Evolutionary conservation across 306 rosid species (phyloP), one percentile per base, ranked within the genome.

Genomic region (Cucurbita ficifolia): DNA sequence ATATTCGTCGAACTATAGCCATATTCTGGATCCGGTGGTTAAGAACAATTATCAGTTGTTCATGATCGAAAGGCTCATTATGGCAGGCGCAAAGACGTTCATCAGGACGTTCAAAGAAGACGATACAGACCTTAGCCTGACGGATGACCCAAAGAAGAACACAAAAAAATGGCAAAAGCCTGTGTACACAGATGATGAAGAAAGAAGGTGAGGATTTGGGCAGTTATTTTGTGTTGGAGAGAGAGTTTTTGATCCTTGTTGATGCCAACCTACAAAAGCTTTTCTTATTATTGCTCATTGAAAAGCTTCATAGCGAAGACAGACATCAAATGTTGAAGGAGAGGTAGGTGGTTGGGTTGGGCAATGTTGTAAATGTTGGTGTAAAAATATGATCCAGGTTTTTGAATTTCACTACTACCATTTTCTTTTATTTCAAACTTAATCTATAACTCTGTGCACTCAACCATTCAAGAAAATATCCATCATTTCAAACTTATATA

Each of bases 61-160:
- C 90, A 88, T 95, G 92, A 79, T 91, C 40, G 99, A 95, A 88
- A 85, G 96, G 87, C 87, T 89, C 53, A 82, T 95, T 65, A 5
- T 89, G 87, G 82, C 58, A 78, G 96, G 92, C 64, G 99, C 96
- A 9, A 89, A 88, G 84, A 88, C 89, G 22, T 85, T 85, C 81
- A 89, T 95, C 70, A 86, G 53, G 81, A 95, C 99, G 11, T 91
- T 78, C 84, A 95, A 95, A 82, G 97, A 89, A 85, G 90, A 79
- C 39, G 88, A 83, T 49, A 77, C 84, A 9, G 93, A 83, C 81
- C 88, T 84, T 50, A 82, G 89, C 83, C 99, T 95, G 76, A 84
- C 91, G 0, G 96, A 95, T 80, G 99, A 95, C 79, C 96, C 90
- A 2, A 95, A 95, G 83, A 95, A 95, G 90, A 95, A 89, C 82